These are phyloP conservation scores for Astrothelium macrocarpum DNA, from an alignment of 495 filamentous ascomycete genomes.

Conservation along the genomic window DNA sequence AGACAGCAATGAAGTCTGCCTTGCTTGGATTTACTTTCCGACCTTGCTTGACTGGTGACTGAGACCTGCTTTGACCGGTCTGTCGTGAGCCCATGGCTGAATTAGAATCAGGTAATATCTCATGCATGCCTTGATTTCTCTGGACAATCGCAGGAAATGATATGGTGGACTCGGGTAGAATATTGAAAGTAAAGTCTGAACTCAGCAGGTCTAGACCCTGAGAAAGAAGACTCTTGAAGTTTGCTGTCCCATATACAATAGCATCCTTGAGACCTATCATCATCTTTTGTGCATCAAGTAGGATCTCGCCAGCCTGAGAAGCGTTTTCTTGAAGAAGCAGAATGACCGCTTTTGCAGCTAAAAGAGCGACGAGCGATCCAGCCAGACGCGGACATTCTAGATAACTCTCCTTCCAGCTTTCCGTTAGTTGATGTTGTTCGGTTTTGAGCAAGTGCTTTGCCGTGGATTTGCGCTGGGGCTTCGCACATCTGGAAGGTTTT, in stretches of 20 bases:
- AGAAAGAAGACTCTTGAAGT: constrained; percentile 41
- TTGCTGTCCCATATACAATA: constrained; percentile 26
- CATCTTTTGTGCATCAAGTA: background rate
- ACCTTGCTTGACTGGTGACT: constrained; percentile 9
- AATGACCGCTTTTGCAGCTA: background rate
- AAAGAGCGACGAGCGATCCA: background rate
- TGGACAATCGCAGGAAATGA: constrained; percentile 58
- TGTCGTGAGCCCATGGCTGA: background rate
- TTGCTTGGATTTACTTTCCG: constrained; percentile 26
- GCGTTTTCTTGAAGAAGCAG: background rate
- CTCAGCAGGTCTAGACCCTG: constrained; percentile 59
- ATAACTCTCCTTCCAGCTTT: background rate
- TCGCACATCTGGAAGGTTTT: background rate
- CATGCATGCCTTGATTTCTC: constrained; percentile 12
- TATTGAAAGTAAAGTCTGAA: constrained; percentile 74
- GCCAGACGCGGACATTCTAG: background rate
- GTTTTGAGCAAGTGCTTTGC: background rate
- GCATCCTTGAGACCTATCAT: background rate
- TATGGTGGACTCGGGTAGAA: constrained; percentile 84
- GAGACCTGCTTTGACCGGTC: background rate
- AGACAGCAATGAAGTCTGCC: constrained; percentile 46
- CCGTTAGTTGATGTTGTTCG: background rate
- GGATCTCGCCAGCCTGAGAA: background rate
- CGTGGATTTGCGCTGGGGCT: background rate
- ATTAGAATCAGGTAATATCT: background rate